Conservation (phyloP, 139 green algal species). For the Penium margaritaceum region DNA sequence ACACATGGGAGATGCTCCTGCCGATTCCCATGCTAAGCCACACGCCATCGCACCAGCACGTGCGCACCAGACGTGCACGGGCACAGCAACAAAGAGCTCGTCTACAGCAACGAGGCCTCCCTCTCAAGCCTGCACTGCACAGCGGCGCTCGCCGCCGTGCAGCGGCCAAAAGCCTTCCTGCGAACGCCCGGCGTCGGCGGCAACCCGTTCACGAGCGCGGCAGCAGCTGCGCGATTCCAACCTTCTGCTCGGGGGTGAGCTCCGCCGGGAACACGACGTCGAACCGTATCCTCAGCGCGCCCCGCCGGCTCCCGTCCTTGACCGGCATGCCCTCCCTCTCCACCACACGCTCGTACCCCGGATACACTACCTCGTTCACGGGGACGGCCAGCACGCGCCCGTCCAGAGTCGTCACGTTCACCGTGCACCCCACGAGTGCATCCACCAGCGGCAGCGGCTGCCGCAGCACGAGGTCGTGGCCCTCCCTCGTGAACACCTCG, state of each 20-base stretch:
- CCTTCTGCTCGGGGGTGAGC: constrained; percentile 36
- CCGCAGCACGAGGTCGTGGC: constrained; percentile 68
- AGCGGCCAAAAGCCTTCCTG: too few species aligned
- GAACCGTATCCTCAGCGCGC: constrained; percentile 44
- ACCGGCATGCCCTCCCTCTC: constrained; percentile 48
- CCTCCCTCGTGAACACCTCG: constrained; percentile 65
- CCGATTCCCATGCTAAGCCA: too few species aligned
- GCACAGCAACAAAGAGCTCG: too few species aligned
- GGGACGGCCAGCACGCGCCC: constrained; percentile 21
- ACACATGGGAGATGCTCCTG: too few species aligned
- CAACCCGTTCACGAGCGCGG: too few species aligned
- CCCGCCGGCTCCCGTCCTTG: constrained; percentile 28
- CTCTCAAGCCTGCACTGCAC: too few species aligned
- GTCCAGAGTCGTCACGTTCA: constrained; percentile 44
- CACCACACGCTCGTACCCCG: constrained; percentile 41
- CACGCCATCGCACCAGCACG: too few species aligned
- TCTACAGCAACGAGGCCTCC: too few species aligned
- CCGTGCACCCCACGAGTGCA: constrained; percentile 18
- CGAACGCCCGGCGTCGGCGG: too few species aligned
- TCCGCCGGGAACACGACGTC: constrained; percentile 40
- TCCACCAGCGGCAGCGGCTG: constrained; percentile 11
- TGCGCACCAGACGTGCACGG: too few species aligned
- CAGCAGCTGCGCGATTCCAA: constrained; percentile 1
- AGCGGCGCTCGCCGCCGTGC: too few species aligned
- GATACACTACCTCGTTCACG: constrained; percentile 34